phyloP scores from a whole-genome alignment of 192 early-diverging fungal genomes.

The Backusella westeae region DNA sequence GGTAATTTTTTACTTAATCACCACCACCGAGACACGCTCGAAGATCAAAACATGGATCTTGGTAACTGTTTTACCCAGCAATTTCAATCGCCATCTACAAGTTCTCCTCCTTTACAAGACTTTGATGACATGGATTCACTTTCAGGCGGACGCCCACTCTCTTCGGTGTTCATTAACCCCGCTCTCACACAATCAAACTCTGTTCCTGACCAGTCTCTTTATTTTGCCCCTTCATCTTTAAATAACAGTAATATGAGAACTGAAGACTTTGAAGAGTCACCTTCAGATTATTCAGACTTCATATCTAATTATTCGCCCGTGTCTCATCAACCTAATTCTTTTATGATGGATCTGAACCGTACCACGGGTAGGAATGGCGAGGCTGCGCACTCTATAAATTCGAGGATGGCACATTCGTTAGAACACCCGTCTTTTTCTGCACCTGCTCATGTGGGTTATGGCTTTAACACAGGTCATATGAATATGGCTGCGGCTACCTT shows the following conservation, averaged over 20 bases:
- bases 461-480: background rate
- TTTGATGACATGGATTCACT: conserved; percentile 21
- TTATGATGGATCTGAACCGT: background rate
- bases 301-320: background rate
- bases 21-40: background rate
- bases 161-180: background rate
- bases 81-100: background rate
- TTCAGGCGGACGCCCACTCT: background rate
- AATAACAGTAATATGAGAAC: background rate
- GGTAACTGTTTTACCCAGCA: background rate
- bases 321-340: background rate
- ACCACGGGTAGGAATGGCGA: background rate
- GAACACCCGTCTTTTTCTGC: background rate
- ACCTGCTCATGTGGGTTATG: conserved; percentile 4
- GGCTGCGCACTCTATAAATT: background rate
- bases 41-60: background rate
- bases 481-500: background rate
- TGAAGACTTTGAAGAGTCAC: conserved; percentile 5
- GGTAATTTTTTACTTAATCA: background rate
- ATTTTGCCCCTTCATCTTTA: background rate
- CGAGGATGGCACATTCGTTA: background rate
- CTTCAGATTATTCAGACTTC: conserved; percentile 8
- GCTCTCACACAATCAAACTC: background rate
- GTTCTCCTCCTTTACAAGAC: conserved; percentile 9
- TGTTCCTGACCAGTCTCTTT: background rate